Percentiles rank a stretch among this genome's conserved stretches.
Conservation (phyloP, 257 asterid species). For the Datura wrightii region DNA sequence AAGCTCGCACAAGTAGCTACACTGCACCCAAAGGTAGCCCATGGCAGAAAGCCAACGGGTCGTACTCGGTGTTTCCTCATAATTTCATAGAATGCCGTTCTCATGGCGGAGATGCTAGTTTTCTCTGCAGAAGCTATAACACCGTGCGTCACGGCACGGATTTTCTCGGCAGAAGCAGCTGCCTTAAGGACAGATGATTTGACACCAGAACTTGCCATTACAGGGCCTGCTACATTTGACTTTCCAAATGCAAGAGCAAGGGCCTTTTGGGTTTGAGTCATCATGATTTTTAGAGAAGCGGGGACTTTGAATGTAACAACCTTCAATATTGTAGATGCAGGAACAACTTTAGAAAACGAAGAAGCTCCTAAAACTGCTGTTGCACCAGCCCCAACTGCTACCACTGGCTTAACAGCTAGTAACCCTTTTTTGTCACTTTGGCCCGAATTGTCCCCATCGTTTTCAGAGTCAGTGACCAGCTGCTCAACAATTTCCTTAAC, state of each 20-base stretch:
- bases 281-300: constrained; percentile 62
- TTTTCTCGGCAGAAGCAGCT: constrained; percentile 74
- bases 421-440: constrained; percentile 51
- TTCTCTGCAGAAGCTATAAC: constrained; percentile 85
- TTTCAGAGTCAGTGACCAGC: constrained; percentile 52
- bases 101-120: constrained; percentile 87
- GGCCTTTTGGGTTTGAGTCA: constrained; percentile 72
- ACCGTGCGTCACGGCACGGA: constrained; percentile 74
- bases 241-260: constrained; percentile 64
- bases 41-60: constrained; percentile 66
- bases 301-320: constrained; percentile 71
- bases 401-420: constrained; percentile 71
- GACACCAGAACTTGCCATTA: constrained; percentile 55
- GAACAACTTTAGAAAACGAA: constrained; percentile 79
- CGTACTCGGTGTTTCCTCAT: constrained; percentile 73
- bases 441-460: constrained; percentile 43
- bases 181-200: constrained; percentile 67
- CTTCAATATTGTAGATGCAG: constrained; percentile 70
- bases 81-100: constrained; percentile 84
- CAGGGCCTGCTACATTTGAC: constrained; percentile 58
- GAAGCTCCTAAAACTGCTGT: constrained; percentile 85
- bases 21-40: constrained; percentile 90
- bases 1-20: constrained; percentile 79
- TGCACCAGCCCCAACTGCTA: constrained; percentile 96
- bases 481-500: constrained; percentile 68